Percentiles rank a stretch among this genome's conserved stretches.
phyloP scores from a whole-genome alignment of 2,329 filamentous ascomycete species.

The Cercospora beticola region DNA sequence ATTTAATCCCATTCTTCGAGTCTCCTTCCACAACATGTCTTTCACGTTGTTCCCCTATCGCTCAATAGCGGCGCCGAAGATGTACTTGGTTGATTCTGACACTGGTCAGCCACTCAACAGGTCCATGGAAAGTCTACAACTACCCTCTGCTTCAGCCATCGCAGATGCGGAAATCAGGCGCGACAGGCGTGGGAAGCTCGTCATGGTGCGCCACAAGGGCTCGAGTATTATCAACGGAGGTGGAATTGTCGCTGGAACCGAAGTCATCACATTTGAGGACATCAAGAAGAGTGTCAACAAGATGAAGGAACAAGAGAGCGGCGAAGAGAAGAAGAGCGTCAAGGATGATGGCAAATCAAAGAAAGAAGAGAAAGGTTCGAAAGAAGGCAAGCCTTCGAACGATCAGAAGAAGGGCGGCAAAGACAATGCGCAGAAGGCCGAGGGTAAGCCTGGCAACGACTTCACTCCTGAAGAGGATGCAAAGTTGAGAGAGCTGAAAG shows the following conservation, averaged over 20 bases:
- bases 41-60: constrained; percentile 5
- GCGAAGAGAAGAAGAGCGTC: constrained; percentile 6
- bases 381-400: constrained; percentile 16
- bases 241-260: not conserved
- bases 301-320: constrained; percentile 2
- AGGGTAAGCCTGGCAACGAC: constrained; percentile 1
- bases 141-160: constrained; percentile 24
- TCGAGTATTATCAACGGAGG: not conserved
- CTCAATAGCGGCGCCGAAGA: constrained; percentile 15
- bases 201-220: constrained; percentile 30
- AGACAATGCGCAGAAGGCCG: constrained; percentile 3
- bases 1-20: not conserved
- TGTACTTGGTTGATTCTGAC: constrained; percentile 33
- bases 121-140: not conserved
- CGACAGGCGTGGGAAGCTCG: constrained; percentile 28
- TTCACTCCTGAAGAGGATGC: constrained; percentile 44
- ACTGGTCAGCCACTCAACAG: constrained; percentile 31
- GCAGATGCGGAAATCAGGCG: constrained; percentile 27
- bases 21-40: not conserved
- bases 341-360: not conserved
- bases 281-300: constrained; percentile 10
- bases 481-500: constrained; percentile 34
- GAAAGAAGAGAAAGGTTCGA: constrained; percentile 3
- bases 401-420: constrained; percentile 18
- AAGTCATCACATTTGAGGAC: constrained; percentile 11